Conservation (phyloP, 1,284 basidiomycete species). For the Amylostereum areolatum region DNA sequence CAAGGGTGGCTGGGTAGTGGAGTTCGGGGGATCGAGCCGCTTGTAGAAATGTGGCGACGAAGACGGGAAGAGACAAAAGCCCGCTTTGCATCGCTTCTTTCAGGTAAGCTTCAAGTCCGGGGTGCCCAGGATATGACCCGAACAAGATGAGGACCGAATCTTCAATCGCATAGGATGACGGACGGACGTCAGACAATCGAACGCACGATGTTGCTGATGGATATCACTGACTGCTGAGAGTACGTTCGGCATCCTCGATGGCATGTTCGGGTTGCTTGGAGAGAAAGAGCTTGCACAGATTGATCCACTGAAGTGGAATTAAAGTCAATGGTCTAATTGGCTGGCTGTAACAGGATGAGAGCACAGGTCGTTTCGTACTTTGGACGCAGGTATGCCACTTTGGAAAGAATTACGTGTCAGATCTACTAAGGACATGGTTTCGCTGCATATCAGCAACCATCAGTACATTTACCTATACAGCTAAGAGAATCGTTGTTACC, state of each 20-base stretch:
- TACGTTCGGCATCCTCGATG: conserved; percentile 23
- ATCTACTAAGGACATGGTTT: conserved; percentile 63
- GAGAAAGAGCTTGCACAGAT: conserved; percentile 53
- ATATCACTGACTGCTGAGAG: conserved; percentile 31
- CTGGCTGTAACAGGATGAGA: conserved; percentile 6
- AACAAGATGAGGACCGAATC: conserved; percentile 65
- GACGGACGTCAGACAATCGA: not conserved
- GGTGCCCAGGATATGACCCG: conserved; percentile 58
- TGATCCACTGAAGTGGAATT: conserved; percentile 48
- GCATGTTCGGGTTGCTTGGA: conserved; percentile 33
- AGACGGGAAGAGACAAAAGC: conserved; percentile 50
- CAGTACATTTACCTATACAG: no score
- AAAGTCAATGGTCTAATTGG: no score
- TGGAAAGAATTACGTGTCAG: conserved; percentile 69
- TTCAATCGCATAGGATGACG: conserved; percentile 22
- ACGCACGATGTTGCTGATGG: conserved; percentile 39
- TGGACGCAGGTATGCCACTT: conserved; percentile 52
- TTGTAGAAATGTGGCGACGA: conserved; percentile 48
- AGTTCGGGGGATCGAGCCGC: conserved; percentile 39
- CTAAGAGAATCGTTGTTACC: no score
- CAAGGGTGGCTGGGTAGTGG: conserved; percentile 57
- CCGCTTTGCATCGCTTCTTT: conserved; percentile 49
- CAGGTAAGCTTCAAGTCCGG: conserved; percentile 56
- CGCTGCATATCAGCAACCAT: no score
- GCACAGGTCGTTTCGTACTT: conserved; percentile 33